These are phyloP conservation scores for Colletotrichum brevisporum DNA, from an alignment of 2,329 filamentous ascomycete species.

Conservation along the genomic window DNA sequence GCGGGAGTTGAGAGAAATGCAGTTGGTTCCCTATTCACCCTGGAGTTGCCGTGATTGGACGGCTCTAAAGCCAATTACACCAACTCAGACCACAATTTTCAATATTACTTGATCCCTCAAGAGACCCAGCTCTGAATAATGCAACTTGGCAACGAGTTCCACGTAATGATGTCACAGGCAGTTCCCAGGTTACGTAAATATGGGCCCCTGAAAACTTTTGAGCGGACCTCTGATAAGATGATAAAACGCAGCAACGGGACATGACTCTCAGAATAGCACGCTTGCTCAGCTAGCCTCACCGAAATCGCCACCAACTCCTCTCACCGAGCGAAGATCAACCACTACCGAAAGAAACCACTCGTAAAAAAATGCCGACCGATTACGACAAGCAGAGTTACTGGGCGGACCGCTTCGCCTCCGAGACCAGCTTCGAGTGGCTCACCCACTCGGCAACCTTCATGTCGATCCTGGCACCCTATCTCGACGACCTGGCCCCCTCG, in stretches of 20 bases:
- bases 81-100: conserved; percentile 10
- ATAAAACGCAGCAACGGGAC: neutral
- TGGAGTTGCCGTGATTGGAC: neutral
- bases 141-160: conserved; percentile 7
- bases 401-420: conserved; percentile 60
- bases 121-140: neutral
- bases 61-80: neutral
- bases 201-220: conserved; percentile 35
- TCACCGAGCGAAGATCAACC: neutral
- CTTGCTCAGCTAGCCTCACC: neutral
- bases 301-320: neutral
- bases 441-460: conserved; percentile 58
- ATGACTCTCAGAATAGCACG: conserved; percentile 7
- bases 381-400: conserved; percentile 67
- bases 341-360: no score
- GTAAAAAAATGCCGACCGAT: conserved; percentile 45
- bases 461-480: conserved; percentile 54
- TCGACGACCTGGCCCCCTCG: conserved; percentile 46
- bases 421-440: conserved; percentile 65
- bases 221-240: conserved; percentile 19
- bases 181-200: conserved; percentile 26
- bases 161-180: conserved; percentile 29
- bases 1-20: no score
- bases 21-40: no score
- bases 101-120: neutral